These are phyloP conservation scores for Mortierella alpina DNA, from an alignment of 192 early-diverging fungal species.

Conservation along the genomic window DNA sequence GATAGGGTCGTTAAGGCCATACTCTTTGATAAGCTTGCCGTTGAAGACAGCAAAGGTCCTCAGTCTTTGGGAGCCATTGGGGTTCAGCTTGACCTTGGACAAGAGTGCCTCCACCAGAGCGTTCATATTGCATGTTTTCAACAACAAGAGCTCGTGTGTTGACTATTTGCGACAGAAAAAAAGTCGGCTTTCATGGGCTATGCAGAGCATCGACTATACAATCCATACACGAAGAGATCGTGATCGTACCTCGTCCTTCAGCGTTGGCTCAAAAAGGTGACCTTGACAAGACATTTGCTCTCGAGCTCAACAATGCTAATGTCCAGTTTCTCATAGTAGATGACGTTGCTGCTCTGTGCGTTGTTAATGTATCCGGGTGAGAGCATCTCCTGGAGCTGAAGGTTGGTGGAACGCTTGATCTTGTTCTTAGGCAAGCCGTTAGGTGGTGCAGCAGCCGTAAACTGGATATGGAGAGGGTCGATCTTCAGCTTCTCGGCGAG, in stretches of 20 bases:
- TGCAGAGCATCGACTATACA: no score
- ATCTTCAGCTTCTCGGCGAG: constrained; percentile 70
- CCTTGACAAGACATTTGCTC: constrained; percentile 75
- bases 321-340: constrained; percentile 90
- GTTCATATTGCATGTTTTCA: constrained; percentile 64
- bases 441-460: constrained; percentile 59
- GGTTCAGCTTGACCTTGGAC: constrained; percentile 59
- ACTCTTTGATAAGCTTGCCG: constrained; percentile 61
- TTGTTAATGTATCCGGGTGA: constrained; percentile 31
- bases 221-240: background rate
- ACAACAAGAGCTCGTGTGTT: constrained; percentile 74
- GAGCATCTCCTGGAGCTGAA: constrained; percentile 56
- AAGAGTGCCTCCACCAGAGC: constrained; percentile 63
- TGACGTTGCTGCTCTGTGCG: constrained; percentile 28
- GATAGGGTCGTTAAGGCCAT: constrained; percentile 58
- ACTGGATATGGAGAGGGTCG: constrained; percentile 80
- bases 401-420: constrained; percentile 40
- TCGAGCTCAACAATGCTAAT: constrained; percentile 86
- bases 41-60: constrained; percentile 67
- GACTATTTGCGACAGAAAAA: no score
- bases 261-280: constrained; percentile 73
- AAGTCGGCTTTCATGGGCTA: no score
- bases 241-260: constrained; percentile 71
- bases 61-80: constrained; percentile 59
- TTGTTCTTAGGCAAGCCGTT: constrained; percentile 36